A percentile compares a stretch with the other conserved stretches of the same genome.
Evolutionary conservation across 345 rosid genomes (phyloP).

Genomic region (Hypericum perforatum): DNA sequence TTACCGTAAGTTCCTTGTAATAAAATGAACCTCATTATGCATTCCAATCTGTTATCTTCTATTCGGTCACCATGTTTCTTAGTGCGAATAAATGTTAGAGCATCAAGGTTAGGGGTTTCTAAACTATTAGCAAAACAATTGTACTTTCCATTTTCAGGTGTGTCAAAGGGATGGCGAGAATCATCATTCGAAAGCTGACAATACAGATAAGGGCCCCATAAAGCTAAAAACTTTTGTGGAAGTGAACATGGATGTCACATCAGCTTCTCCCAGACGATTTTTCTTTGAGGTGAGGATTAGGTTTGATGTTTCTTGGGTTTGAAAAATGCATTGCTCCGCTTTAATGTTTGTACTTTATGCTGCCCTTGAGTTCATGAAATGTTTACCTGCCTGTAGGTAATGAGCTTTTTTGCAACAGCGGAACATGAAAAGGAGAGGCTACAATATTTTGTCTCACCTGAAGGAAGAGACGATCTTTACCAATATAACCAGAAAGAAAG

Average conservation of each 20-base stretch:
- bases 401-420: constrained; percentile 81
- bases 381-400: constrained; percentile 34
- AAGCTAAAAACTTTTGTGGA: constrained; percentile 65
- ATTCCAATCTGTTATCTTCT: too few species aligned
- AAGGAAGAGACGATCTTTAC: constrained; percentile 92
- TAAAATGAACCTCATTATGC: too few species aligned
- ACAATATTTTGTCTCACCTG: constrained; percentile 74
- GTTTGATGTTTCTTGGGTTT: constrained; percentile 13
- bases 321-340: too few species aligned
- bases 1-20: constrained; percentile 41
- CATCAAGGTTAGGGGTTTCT: too few species aligned
- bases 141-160: constrained; percentile 33
- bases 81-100: too few species aligned
- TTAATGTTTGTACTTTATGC: not conserved
- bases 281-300: constrained; percentile 77
- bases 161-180: constrained; percentile 35
- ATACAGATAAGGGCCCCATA: constrained; percentile 32
- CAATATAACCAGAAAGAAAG: constrained; percentile 89
- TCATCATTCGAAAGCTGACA: constrained; percentile 10
- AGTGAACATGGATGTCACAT: constrained; percentile 90
- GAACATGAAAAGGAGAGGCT: constrained; percentile 81
- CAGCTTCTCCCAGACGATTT: constrained; percentile 82
- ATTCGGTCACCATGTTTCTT: too few species aligned
- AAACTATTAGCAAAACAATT: too few species aligned
- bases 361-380: constrained; percentile 7